Base-by-base conservation (phyloP, 1,284 basidiomycete species). In the Tilletia horrida region DNA sequence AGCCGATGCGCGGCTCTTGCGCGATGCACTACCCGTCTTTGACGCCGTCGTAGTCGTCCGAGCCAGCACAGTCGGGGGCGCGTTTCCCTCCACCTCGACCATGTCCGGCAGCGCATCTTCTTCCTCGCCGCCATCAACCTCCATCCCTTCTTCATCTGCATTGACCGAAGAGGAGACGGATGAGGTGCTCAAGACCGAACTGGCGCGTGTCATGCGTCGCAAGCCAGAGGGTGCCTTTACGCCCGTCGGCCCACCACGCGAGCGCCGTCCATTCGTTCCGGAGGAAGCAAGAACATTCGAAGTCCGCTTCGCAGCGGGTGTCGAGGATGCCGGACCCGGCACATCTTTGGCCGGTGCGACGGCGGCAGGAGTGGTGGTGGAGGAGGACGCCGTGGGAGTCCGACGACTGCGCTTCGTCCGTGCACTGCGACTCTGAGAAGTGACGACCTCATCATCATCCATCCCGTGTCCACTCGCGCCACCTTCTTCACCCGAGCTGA, bases 131-230 rank as follows among this genome's bases (percentile, higher is more conserved):
- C 13, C 55, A 9, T 35, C 55, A 13, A 31, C 55, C 23, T 59
- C 55, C 55, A 18, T n/a, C 55, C 52, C 52, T n/a, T 29, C 27
- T 29, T 29, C 52, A 23, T 57, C 52, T 27, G 23, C 55, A 35
- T 3, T 2, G 55, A 40, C 55, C 8, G 55, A 31, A 25, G 55
- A 59, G n/a, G 55, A 59, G 1, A 29, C 27, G 7, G 50, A 55
- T 2, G 50, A 7, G 7, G 50, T 25, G n/a, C 55, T 31, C 4
- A 55, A 18, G 14, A 55, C 52, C 29, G 55, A 59, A 29, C 55
- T 59, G 16, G 55, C 27, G 9, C 55, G 55, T 27, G 55, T 59
- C 55, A 59, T 35, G 4, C 29, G 55, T 6, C 55, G 55, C 55
- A 59, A 21, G 29, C 55, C 55, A 7, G 55, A 59, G 14, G 55